phyloP scores from a whole-genome alignment of 2,329 filamentous ascomycete species.

The Venturia nashicola region DNA sequence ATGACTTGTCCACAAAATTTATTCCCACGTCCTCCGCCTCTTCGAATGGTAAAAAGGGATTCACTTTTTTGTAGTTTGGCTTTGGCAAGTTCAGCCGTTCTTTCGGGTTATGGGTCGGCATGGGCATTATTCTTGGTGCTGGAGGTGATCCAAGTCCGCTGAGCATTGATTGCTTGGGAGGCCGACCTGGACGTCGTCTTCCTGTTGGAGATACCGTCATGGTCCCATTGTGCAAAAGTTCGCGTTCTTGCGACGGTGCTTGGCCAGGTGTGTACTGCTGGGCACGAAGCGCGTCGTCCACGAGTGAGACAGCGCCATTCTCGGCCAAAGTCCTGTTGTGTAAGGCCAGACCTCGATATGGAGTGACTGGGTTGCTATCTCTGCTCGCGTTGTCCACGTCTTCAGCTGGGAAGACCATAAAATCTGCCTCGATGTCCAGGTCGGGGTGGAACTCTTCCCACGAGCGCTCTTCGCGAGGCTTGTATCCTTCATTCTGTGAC shows the following conservation, averaged over 20 bases:
- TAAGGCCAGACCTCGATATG: conserved; percentile 13
- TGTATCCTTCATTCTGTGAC: conserved; percentile 89
- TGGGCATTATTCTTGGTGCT: conserved; percentile 57
- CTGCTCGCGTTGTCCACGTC: conserved; percentile 64
- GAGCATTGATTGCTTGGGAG: conserved; percentile 51
- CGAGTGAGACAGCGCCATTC: conserved; percentile 9
- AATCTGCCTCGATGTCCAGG: conserved; percentile 72
- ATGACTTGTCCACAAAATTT: conserved; percentile 88
- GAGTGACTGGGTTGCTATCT: conserved; percentile 35
- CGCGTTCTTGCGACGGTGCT: background rate
- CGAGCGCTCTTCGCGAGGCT: conserved; percentile 87
- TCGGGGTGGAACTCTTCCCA: conserved; percentile 98
- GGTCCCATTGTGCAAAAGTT: conserved; percentile 18
- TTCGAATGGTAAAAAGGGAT: conserved; percentile 70
- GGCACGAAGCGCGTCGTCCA: conserved; percentile 7
- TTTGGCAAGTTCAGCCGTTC: conserved; percentile 68
- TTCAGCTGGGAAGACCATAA: conserved; percentile 68
- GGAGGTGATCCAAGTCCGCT: conserved; percentile 47
- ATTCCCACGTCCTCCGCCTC: conserved; percentile 74
- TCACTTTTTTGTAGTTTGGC: conserved; percentile 63
- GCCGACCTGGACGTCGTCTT: conserved; percentile 44
- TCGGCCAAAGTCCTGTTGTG: conserved; percentile 10
- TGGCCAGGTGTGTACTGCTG: conserved; percentile 4
- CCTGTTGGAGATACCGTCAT: conserved; percentile 24
- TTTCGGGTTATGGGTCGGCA: conserved; percentile 67